Conservation (phyloP, 2,329 filamentous ascomycete species). For the Didymella keratinophila region DNA sequence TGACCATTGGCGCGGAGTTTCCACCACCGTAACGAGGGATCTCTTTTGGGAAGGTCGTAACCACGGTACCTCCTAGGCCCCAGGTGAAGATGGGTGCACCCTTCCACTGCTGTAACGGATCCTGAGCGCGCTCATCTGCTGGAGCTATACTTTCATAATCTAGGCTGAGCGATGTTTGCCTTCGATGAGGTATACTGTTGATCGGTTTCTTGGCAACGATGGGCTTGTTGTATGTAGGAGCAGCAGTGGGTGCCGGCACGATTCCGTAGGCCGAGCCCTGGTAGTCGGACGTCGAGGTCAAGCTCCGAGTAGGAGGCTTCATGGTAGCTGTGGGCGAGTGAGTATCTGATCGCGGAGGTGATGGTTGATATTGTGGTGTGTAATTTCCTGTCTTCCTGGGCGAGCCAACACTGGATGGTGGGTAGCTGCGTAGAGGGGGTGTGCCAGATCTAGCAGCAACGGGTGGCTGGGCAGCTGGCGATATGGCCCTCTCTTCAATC, state of each 20-base stretch:
- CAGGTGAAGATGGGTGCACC: conserved; percentile 87
- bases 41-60: conserved; percentile 88
- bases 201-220: conserved; percentile 15
- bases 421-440: conserved; percentile 43
- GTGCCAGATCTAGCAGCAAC: conserved; percentile 41
- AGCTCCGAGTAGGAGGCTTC: conserved; percentile 54
- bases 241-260: conserved; percentile 46
- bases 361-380: conserved; percentile 60
- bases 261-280: conserved; percentile 63
- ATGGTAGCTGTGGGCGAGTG: conserved; percentile 66
- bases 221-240: conserved; percentile 40
- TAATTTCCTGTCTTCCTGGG: conserved; percentile 51
- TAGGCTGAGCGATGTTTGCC: conserved; percentile 52
- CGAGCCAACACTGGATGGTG: conserved; percentile 49
- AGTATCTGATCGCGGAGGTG: conserved; percentile 59
- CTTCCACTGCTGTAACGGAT: conserved; percentile 88
- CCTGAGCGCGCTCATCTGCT: conserved; percentile 65
- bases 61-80: conserved; percentile 82
- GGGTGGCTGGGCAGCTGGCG: conserved; percentile 28
- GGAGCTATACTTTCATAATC: conserved; percentile 65
- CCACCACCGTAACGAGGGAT: conserved; percentile 85
- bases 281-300: conserved; percentile 54
- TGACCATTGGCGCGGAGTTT: conserved; percentile 75
- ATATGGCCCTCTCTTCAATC: conserved; percentile 38
- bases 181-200: conserved; percentile 45